These are phyloP conservation scores for Suillus alpinus DNA, from an alignment of 768 basidiomycete genomes.

Conservation along the genomic window DNA sequence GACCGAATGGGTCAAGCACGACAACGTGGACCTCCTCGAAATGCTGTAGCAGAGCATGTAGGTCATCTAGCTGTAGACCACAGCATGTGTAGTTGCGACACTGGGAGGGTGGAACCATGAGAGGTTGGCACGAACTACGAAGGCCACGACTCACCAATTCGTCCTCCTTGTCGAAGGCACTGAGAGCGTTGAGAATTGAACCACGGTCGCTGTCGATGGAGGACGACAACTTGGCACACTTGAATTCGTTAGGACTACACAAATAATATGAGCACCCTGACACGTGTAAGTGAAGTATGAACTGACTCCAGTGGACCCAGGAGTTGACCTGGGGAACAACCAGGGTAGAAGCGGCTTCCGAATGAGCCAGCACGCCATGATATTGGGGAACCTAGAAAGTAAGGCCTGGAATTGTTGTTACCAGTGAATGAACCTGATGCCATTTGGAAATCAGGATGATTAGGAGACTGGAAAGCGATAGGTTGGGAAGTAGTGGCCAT, in stretches of 20 bases:
- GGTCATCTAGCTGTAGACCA: constrained; percentile 70
- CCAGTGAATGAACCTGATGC: constrained; percentile 49
- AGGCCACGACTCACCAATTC: constrained; percentile 54
- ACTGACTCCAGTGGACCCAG: constrained; percentile 67
- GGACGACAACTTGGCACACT: constrained; percentile 43
- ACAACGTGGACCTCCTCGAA: constrained; percentile 90
- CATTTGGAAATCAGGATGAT: constrained; percentile 31
- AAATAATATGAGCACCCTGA: constrained; percentile 1
- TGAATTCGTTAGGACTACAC: constrained; percentile 45
- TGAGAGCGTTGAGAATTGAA: constrained; percentile 62
- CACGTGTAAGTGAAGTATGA: neutral
- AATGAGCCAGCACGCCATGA: constrained; percentile 71
- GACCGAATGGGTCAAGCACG: constrained; percentile 50
- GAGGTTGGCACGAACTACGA: neutral
- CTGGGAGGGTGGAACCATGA: constrained; percentile 28
- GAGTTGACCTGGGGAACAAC: constrained; percentile 60
- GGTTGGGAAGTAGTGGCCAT: constrained; percentile 43
- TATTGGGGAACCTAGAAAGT: constrained; percentile 70
- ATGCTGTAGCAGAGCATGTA: constrained; percentile 86
- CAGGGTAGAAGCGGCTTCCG: constrained; percentile 60
- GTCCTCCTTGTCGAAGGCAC: constrained; percentile 64
- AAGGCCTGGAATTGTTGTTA: constrained; percentile 52
- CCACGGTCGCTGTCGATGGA: constrained; percentile 63
- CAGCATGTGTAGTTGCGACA: constrained; percentile 92
- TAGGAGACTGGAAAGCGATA: constrained; percentile 37